These are phyloP conservation scores for Candida sithepensis DNA, from an alignment of 805 yeast species.

Conservation along the genomic window DNA sequence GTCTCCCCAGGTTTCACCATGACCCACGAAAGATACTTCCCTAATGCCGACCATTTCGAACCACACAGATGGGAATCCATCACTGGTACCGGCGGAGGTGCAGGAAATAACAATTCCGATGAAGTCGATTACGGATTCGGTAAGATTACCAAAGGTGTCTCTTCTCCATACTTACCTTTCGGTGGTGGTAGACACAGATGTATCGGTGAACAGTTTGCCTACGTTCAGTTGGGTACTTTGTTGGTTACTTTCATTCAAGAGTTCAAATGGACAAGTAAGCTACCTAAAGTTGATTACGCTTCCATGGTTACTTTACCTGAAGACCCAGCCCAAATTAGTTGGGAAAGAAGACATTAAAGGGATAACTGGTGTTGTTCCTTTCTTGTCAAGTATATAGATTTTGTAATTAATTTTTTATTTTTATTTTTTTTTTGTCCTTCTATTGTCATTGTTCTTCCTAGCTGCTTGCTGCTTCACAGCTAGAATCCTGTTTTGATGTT, in stretches of 20 bases:
- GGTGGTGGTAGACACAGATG: constrained; percentile 99
- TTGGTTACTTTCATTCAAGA: constrained; percentile 71
- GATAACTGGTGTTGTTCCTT: neutral
- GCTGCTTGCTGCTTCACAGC: no score
- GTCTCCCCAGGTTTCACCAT: constrained; percentile 93
- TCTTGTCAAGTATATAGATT: neutral
- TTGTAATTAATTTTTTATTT: neutral
- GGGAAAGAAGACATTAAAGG: constrained; percentile 57
- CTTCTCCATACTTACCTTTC: constrained; percentile 93
- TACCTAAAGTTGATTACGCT: constrained; percentile 73
- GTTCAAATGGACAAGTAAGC: constrained; percentile 67
- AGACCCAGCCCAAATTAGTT: constrained; percentile 66
- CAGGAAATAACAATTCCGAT: constrained; percentile 34
- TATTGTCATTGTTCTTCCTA: neutral
- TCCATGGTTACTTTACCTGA: constrained; percentile 92
- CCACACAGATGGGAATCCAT: constrained; percentile 81
- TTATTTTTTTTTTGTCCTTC: neutral
- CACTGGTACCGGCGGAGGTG: constrained; percentile 27
- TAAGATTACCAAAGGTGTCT: constrained; percentile 90
- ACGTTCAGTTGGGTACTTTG: constrained; percentile 84
- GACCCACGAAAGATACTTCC: constrained; percentile 74
- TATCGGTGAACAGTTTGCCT: constrained; percentile 98
- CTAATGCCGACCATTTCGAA: constrained; percentile 64
- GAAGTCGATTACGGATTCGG: constrained; percentile 95
- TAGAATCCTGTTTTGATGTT: neutral